Evolutionary conservation across 2,329 filamentous ascomycete genomes (phyloP), one percentile per base, ranked within the genome.

Genomic region (Talaromyces sp.): DNA sequence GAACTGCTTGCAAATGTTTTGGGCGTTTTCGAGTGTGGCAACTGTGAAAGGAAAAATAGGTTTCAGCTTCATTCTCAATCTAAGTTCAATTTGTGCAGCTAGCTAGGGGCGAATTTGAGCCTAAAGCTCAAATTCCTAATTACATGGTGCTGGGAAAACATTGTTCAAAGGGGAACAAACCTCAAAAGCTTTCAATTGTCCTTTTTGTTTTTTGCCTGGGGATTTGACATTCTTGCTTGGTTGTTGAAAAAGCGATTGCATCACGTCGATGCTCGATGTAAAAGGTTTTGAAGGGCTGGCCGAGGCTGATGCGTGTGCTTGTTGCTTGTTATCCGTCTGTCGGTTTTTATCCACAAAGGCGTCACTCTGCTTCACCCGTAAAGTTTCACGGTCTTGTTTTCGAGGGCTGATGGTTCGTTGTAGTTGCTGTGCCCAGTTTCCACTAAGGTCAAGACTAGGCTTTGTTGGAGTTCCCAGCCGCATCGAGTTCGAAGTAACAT

Each of bases 391-490:
- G 78, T 97, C 90, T 70, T 95, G 89, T 80, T 98, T 98, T 71
- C 91, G 88, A 6, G 95, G 93, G 70, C 92, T 96, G 68, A 98
- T 92, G 6, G 95, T 98, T 67, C 92, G 92, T 73, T 92, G 91
- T 65, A 99, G 82, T 79, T 97, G 93, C 68, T 95, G 90, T 67
- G 92, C 89, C 95, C 95, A 99, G 73, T 96, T 90, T 63, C 93
- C 91, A 59, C 88, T 90, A 65, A 84, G 80, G 68, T 81, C 76
- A 57, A 81, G 79, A 64, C 78, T 75, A 61, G 76, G 73, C 74
- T 85, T 85, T 28, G 80, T 73, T 55, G 84, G 84, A n/a, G 83
- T 86, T 63, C 72, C 74, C 49, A 68, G 70, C 56, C 66, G 72
- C 54, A 71, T 67, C 30, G 68, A 68, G 42, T 68, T 70, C 65